phyloP scores from a whole-genome alignment of 2,329 filamentous ascomycete species.

The Trichoderma sp. region DNA sequence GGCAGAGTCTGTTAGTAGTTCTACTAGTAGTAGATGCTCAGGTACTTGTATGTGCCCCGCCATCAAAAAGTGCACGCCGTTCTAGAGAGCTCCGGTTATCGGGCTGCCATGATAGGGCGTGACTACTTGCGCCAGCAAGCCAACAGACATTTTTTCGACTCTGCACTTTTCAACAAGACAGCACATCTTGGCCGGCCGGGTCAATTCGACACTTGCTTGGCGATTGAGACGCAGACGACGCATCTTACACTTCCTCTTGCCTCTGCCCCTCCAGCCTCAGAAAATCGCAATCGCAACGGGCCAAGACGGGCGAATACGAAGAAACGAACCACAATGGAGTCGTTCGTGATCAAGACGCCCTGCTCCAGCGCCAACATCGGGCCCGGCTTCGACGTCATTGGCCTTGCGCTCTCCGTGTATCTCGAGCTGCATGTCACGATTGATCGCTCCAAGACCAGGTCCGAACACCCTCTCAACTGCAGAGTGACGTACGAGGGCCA shows the following conservation, averaged over 20 bases:
- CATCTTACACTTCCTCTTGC: background rate
- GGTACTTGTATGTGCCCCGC: no score
- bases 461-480: constrained; percentile 75
- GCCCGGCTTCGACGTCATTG: constrained; percentile 96
- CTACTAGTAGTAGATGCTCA: no score
- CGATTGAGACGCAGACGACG: background rate
- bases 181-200: background rate
- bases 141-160: constrained; percentile 7
- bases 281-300: background rate
- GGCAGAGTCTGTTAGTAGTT: no score
- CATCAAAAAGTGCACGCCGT: background rate
- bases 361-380: constrained; percentile 98
- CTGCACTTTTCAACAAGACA: constrained; percentile 5
- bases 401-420: constrained; percentile 89
- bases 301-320: background rate
- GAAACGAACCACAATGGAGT: constrained; percentile 48
- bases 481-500: constrained; percentile 86
- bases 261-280: no score
- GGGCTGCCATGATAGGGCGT: background rate
- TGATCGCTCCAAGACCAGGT: constrained; percentile 56
- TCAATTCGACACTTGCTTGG: constrained; percentile 7
- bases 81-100: constrained; percentile 16
- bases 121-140: background rate
- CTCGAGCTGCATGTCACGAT: constrained; percentile 85
- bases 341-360: constrained; percentile 75